phyloP scores from a whole-genome alignment of 2,329 filamentous ascomycete species.

The Claviceps capensis region DNA sequence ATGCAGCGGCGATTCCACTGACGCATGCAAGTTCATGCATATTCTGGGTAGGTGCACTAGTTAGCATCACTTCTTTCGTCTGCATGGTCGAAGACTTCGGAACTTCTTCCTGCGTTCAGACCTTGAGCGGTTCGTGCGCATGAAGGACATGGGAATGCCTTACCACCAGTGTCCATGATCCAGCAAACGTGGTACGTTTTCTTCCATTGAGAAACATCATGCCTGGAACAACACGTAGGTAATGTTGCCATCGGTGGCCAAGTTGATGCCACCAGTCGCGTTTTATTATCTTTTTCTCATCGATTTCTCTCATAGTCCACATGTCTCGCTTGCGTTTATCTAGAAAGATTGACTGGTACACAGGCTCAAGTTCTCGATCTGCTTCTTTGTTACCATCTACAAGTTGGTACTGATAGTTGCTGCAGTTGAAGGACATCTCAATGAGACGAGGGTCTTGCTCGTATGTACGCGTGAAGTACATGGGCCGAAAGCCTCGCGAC shows the following conservation, averaged over 20 bases:
- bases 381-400: slow-evolving; percentile 22
- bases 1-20: slow-evolving; percentile 56
- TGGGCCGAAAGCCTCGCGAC: slow-evolving; percentile 44
- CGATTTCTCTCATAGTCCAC: slow-evolving; percentile 47
- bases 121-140: not conserved
- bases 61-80: not conserved
- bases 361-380: slow-evolving; percentile 33
- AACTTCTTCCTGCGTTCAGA: not conserved
- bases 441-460: slow-evolving; percentile 40
- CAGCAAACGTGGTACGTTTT: slow-evolving; percentile 48
- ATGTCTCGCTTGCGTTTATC: slow-evolving; percentile 41
- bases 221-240: slow-evolving; percentile 51
- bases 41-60: slow-evolving; percentile 27
- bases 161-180: slow-evolving; percentile 56
- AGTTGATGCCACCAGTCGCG: slow-evolving; percentile 57
- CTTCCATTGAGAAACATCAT: slow-evolving; percentile 60
- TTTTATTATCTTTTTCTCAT: slow-evolving; percentile 44
- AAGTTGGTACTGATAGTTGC: slow-evolving; percentile 63
- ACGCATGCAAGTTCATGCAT: slow-evolving; percentile 60
- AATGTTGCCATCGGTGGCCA: slow-evolving; percentile 50
- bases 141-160: slow-evolving; percentile 7
- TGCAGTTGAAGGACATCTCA: slow-evolving; percentile 63
- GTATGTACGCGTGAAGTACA: slow-evolving; percentile 54
- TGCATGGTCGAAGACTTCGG: no score
- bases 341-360: slow-evolving; percentile 59